Evolutionary conservation across 139 green algal species (phyloP).

Genomic region (Asterochloris sp.): DNA sequence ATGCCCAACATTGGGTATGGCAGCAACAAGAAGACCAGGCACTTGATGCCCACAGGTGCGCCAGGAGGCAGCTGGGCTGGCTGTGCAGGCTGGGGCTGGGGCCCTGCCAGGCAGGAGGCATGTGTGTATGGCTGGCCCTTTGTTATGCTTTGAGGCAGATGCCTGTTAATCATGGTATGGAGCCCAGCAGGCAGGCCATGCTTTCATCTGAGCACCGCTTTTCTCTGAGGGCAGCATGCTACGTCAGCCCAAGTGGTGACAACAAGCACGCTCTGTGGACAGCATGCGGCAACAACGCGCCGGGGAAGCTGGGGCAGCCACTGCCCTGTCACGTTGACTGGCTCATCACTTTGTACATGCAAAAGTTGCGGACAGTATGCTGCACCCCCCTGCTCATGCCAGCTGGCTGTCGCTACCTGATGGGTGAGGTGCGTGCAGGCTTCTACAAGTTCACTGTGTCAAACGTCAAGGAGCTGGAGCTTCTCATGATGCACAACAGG

Average conservation of each 20-base stretch:
- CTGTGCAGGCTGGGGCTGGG: too few relatives aligned
- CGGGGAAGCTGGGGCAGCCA: too few relatives aligned
- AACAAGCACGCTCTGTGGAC: not conserved
- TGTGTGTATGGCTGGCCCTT: too few relatives aligned
- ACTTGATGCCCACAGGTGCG: slow-evolving; percentile 85
- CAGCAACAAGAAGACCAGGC: slow-evolving; percentile 90
- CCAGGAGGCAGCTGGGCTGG: too few relatives aligned
- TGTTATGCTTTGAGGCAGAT: too few relatives aligned
- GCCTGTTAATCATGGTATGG: too few relatives aligned
- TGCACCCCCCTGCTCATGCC: not conserved
- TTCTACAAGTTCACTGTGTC: slow-evolving; percentile 89
- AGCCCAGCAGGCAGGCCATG: too few relatives aligned
- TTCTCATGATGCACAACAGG: slow-evolving; percentile 99
- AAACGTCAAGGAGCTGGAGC: slow-evolving; percentile 95
- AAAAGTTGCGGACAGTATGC: not conserved
- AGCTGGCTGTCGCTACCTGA: not conserved
- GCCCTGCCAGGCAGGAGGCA: too few relatives aligned
- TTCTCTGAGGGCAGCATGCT: not conserved
- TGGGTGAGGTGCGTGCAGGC: slow-evolving; percentile 30
- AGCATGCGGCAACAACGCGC: too few relatives aligned
- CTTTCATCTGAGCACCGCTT: not conserved
- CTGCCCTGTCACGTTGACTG: too few relatives aligned
- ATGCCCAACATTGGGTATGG: slow-evolving; percentile 98
- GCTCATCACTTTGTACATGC: too few relatives aligned
- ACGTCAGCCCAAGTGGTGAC: too few relatives aligned